Base-by-base conservation (phyloP, 2,329 filamentous ascomycete genomes). In the Ophiocordyceps camponoti-leonardi region DNA sequence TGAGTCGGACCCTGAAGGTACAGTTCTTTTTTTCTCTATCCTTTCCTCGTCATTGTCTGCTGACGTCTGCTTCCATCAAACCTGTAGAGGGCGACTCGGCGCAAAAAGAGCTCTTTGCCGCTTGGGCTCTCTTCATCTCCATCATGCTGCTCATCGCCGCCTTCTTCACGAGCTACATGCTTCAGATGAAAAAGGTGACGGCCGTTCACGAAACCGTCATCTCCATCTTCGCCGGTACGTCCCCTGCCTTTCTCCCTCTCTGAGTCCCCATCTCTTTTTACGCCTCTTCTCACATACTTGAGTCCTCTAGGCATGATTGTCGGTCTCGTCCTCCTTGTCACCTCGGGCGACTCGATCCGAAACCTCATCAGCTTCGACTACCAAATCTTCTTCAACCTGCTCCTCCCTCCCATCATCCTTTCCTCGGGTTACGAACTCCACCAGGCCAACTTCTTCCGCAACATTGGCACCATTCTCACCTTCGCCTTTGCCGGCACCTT, bases 371-470 rank as follows among this genome's bases (percentile, higher is more conserved):
- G 83, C 64, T 98, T 98, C 71, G 84, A 96, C 68, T 95, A 95
- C 62, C 88, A 96, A 60, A 94, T 96, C 71, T 98, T 98, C 72
- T 98, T 98, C 73, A 98, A 98, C 64, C 77, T 98, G 42, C 77
- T 98, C 13, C 83, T 98, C n/a, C 92, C 92, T 35, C 92, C 92
- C 47, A 98, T 98, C 60, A 98, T 98, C 60, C 74, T 98, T 26
- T 90, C 88, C 16, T 95, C 90, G 16, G 92, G 92, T 46, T 98
- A 96, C 66, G 92, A 98, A 65, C 66, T 98, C 49, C 92, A 98
- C 62, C 92, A 98, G 67, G 88, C 86, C 54, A 98, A 98, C 67
- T 98, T 98, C 73, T 98, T 98, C 66, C 83, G 90, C 52, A 94
- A 98, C 58, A 94, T 96, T 49, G 90, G 92, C 50, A 93, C 86